Evolutionary conservation across 768 basidiomycete species (phyloP).

Genomic region (Phanerochaete sordida): DNA sequence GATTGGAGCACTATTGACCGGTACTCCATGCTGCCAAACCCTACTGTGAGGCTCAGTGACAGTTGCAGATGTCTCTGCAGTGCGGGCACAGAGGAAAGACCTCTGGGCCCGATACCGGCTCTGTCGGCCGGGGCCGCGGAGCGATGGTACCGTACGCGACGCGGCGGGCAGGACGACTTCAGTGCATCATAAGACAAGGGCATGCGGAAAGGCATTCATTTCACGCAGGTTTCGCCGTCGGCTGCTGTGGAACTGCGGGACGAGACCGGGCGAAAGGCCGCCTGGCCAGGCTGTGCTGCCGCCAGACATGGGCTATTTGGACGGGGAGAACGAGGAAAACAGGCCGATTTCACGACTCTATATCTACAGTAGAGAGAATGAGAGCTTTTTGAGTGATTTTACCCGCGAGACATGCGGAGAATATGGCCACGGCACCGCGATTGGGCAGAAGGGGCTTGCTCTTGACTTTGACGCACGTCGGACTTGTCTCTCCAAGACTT

Average conservation of each 20-base stretch:
- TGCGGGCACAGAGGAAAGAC: no score
- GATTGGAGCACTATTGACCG: no score
- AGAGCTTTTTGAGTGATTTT: no score
- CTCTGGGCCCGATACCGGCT: neutral
- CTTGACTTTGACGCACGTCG: conserved; percentile 16
- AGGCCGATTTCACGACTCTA: neutral
- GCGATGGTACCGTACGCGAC: neutral
- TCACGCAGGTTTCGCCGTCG: neutral
- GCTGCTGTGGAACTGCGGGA: neutral
- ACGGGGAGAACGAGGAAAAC: neutral
- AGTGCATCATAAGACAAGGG: neutral
- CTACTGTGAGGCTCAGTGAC: no score
- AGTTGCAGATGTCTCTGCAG: no score
- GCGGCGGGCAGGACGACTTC: neutral
- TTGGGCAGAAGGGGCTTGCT: neutral
- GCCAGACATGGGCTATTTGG: neutral
- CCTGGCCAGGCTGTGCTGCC: neutral
- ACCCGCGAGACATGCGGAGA: no score
- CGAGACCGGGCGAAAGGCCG: neutral
- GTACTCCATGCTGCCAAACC: no score
- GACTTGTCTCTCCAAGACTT: conserved; percentile 1
- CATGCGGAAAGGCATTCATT: neutral
- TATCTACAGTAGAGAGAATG: neutral
- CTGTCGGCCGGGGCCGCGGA: neutral
- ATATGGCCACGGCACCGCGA: neutral